A percentile compares a stretch with the other conserved stretches of the same genome.
These are phyloP conservation scores for Huntiella bhutanensis DNA, from an alignment of 2,329 filamentous ascomycete genomes.

Conservation along the genomic window DNA sequence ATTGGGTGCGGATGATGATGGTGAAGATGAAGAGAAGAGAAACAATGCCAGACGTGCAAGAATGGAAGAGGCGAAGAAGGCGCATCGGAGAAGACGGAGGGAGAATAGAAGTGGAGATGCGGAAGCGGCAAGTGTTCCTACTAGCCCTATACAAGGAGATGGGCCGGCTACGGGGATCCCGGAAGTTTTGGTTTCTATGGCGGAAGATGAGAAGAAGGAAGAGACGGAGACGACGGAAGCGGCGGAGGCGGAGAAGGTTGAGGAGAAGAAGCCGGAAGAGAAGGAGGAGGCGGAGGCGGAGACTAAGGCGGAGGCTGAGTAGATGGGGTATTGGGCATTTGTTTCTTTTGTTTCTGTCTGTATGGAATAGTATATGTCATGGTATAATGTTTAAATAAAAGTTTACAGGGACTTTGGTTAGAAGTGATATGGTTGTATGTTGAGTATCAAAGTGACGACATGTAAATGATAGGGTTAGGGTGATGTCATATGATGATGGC, in stretches of 20 bases:
- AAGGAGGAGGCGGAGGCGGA: background rate
- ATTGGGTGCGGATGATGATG: conserved; percentile 38
- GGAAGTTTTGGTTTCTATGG: conserved; percentile 1
- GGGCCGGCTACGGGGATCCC: background rate
- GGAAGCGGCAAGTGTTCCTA: conserved; percentile 3
- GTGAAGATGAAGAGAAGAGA: conserved; percentile 30
- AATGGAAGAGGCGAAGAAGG: conserved; percentile 58
- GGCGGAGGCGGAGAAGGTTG: background rate
- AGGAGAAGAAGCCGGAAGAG: background rate
- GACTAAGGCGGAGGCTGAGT: background rate
- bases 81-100: conserved; percentile 41
- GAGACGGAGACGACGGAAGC: background rate
- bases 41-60: conserved; percentile 50
- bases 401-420: too few relatives aligned
- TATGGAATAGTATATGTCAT: too few relatives aligned
- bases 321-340: background rate
- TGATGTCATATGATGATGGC: too few relatives aligned
- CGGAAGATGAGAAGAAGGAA: background rate
- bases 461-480: too few relatives aligned
- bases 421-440: too few relatives aligned
- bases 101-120: conserved; percentile 30
- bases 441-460: too few relatives aligned
- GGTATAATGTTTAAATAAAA: too few relatives aligned
- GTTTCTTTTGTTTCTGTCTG: too few relatives aligned
- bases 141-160: conserved; percentile 14